Percentiles rank a stretch among this genome's conserved stretches.
Evolutionary conservation across 208 protist genomes (phyloP).

Genomic region (Acanthamoeba triangularis): DNA sequence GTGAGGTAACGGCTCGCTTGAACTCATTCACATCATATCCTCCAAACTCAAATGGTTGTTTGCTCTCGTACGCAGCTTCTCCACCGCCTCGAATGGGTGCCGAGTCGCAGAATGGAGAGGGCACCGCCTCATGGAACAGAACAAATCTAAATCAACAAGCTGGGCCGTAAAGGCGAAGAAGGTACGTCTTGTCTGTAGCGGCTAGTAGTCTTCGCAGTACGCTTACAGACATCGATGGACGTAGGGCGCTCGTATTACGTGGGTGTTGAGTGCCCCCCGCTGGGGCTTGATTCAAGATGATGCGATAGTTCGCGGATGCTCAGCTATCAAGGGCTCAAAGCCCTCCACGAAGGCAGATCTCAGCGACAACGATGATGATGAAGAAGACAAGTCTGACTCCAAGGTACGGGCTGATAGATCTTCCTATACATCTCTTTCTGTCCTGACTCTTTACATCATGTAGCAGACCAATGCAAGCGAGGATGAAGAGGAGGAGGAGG

Average conservation of each 20-base stretch:
- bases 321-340: not conserved
- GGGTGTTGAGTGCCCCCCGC: not conserved
- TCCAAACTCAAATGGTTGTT: not conserved
- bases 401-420: not conserved
- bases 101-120: conserved; percentile 12
- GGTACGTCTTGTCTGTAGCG: not conserved
- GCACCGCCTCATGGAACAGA: conserved; percentile 36
- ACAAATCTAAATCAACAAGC: conserved; percentile 14
- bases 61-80: not conserved
- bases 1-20: not conserved
- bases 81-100: not conserved
- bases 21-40: not conserved
- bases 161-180: conserved; percentile 24
- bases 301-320: not conserved
- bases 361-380: not conserved
- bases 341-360: not conserved
- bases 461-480: not conserved
- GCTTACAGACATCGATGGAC: not conserved
- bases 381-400: not conserved
- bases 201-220: not conserved
- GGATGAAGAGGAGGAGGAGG: not conserved
- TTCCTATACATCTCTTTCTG: not conserved
- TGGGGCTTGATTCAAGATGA: conserved; percentile 14
- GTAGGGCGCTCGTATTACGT: conserved; percentile 1
- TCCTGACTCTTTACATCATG: not conserved